phyloP scores from a whole-genome alignment of 2,329 filamentous ascomycete species.

The Botrytis pseudocinerea region DNA sequence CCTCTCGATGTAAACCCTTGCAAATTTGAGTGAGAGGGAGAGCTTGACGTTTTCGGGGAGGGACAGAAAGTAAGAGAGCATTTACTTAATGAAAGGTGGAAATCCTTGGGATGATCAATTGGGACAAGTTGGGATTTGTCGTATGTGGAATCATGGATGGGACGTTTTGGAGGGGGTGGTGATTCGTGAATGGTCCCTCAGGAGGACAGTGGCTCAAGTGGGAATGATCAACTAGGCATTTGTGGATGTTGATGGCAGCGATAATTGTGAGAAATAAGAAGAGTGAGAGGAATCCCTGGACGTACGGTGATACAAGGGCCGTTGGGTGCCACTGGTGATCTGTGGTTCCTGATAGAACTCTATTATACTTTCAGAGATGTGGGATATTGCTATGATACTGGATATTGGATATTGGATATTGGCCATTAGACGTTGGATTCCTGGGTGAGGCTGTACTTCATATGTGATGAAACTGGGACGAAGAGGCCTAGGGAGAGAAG shows the following conservation, averaged over 20 bases:
- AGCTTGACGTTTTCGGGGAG: not conserved
- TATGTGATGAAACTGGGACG: not conserved
- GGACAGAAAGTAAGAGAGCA: not conserved
- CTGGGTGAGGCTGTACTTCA: not conserved
- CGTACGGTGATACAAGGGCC: not conserved
- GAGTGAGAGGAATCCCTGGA: not conserved
- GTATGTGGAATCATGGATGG: not conserved
- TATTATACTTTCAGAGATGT: conserved; percentile 14
- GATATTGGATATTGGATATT: not conserved
- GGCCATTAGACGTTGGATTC: not conserved
- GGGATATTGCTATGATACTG: conserved; percentile 6
- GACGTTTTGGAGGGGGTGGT: not conserved
- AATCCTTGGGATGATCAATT: conserved; percentile 17
- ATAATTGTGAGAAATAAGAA: not conserved
- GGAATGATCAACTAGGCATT: not conserved
- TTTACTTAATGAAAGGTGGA: conserved; percentile 6
- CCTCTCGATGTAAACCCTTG: not conserved
- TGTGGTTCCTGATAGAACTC: not conserved
- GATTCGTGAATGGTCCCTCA: conserved; percentile 1
- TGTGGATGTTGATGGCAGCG: conserved; percentile 12
- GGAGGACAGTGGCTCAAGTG: conserved; percentile 1
- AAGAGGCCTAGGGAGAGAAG: not conserved
- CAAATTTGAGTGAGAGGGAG: not conserved
- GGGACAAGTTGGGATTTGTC: not conserved
- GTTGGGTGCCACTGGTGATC: not conserved